Conservation (phyloP, 805 yeast species). For the Starmera dryadoides region DNA sequence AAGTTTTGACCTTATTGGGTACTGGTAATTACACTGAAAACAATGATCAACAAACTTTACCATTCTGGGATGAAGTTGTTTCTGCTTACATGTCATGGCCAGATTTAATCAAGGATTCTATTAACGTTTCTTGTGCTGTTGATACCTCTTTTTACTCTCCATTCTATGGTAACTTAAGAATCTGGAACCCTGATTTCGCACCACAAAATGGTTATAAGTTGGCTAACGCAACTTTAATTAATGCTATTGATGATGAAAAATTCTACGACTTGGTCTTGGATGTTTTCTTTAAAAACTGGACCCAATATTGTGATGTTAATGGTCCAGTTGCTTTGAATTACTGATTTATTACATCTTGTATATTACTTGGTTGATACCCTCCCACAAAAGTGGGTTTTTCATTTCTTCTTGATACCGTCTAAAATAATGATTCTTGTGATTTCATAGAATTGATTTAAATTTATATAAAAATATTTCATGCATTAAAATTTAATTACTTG, state of each 20-base stretch:
- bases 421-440: too few species aligned
- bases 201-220: conserved; percentile 24
- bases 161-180: conserved; percentile 32
- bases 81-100: conserved; percentile 30
- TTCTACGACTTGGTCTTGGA: conserved; percentile 26
- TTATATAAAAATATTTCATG: too few species aligned
- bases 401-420: too few species aligned
- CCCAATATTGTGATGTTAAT: conserved; percentile 25
- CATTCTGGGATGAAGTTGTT: conserved; percentile 38
- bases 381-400: too few species aligned
- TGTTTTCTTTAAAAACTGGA: conserved; percentile 29
- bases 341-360: neutral
- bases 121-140: conserved; percentile 26
- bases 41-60: conserved; percentile 28
- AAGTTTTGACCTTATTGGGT: conserved; percentile 23
- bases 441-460: too few species aligned
- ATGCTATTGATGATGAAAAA: conserved; percentile 22
- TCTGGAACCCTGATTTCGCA: conserved; percentile 30
- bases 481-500: too few species aligned
- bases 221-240: conserved; percentile 31
- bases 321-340: conserved; percentile 7
- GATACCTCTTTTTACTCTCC: conserved; percentile 35
- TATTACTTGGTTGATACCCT: neutral
- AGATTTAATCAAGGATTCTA: conserved; percentile 24
- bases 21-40: conserved; percentile 28